A percentile compares a stretch with the other conserved stretches of the same genome.
phyloP scores from a whole-genome alignment of 441 rosid genomes.

The Aleurites moluccanus region DNA sequence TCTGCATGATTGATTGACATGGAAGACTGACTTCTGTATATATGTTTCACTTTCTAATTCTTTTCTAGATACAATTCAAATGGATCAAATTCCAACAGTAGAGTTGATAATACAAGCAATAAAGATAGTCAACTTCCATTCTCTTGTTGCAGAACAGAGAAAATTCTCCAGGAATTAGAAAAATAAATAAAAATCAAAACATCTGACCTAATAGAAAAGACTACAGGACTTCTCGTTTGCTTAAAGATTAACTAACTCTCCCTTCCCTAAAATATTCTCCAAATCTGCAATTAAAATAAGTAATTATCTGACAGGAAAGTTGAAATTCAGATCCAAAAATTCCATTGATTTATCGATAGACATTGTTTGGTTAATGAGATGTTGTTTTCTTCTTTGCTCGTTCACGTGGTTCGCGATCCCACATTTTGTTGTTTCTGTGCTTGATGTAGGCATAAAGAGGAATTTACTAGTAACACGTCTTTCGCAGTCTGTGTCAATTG shows the following conservation, averaged over 20 bases:
- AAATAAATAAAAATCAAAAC: not conserved
- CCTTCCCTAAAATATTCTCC: conserved; percentile 16
- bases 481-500: not conserved
- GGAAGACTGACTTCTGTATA: not conserved
- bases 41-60: not conserved
- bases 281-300: conserved; percentile 7
- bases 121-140: not conserved
- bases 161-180: not conserved
- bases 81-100: conserved; percentile 8
- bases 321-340: conserved; percentile 7
- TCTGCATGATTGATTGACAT: not conserved
- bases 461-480: not conserved
- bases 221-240: not conserved
- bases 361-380: not conserved
- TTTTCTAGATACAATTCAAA: conserved; percentile 1
- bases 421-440: not conserved
- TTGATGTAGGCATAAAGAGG: conserved; percentile 3
- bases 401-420: not conserved
- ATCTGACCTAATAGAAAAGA: too few relatives aligned
- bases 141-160: not conserved
- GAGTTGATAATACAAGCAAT: not conserved
- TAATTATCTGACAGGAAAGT: conserved; percentile 16
- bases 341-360: not conserved
- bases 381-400: conserved; percentile 1
- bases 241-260: not conserved